Base-by-base conservation (phyloP, 257 asterid species). In the Vinca minor region DNA sequence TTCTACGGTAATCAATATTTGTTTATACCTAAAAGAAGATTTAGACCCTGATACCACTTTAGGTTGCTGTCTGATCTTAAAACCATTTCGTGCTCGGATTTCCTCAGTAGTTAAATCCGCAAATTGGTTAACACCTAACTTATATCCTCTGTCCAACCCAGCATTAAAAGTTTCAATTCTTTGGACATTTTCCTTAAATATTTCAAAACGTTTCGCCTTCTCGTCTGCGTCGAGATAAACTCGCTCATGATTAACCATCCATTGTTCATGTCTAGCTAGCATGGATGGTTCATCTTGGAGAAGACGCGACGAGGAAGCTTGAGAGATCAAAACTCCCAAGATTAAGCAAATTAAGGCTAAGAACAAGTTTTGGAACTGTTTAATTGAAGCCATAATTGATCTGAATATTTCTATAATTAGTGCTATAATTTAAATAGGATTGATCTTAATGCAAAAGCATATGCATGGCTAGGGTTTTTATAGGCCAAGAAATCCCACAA, bases 21-120 rank as follows among this genome's bases (percentile, higher is more conserved):
- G n/a, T n/a, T n/a, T n/a, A n/a, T n/a, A n/a, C 66, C 71, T 72
- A 58, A 78, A 74, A 53, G 31, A 14, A 11, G 62, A 35, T 1
- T 29, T 29, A 64, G 57, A 47, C 3, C 47, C 34, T n/a, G n/a
- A n/a, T n/a, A 65, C 48, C 58, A 50, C 9, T 28, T 64, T 65
- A 1, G 63, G 59, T 10, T 34, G 39, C 14, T 32, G 63, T 44
- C 65, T 65, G 60, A 67, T 78, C 53, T 76, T 34, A 34, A 34
- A 76, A 32, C 84, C 80, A 12, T 64, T 76, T 26, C 57, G 59
- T 1, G 68, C 72, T 47, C 72, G 81, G 50, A 81, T 60, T 39
- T 81, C 84, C n/a, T 81, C 78, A 0, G 66, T 70, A 13, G 76
- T 81, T 11, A 75, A 42, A 61, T 80, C 82, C 1, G 76, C 63